Conservation (phyloP, 306 rosid genomes). For the Cyamopsis tetragonoloba region DNA sequence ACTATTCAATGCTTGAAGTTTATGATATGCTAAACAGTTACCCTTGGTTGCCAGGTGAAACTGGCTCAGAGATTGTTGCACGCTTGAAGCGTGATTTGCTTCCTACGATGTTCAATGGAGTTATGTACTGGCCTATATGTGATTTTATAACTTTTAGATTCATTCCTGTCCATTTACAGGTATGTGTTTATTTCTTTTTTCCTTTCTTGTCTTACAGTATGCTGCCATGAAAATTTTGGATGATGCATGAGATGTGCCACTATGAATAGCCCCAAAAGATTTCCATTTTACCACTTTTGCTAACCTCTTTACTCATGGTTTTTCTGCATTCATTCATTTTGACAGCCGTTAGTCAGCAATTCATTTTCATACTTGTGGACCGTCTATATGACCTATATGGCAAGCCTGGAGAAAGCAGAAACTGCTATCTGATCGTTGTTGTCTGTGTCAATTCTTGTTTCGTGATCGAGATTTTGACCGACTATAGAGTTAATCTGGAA, state of each 20-base stretch:
- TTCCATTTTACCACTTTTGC: not conserved
- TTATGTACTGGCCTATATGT: conserved; percentile 89
- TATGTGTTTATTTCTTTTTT: conserved; percentile 19
- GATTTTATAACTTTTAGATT: conserved; percentile 88
- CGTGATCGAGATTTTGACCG: conserved; percentile 8
- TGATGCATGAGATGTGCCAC: not conserved
- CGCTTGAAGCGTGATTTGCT: conserved; percentile 76
- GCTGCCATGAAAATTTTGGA: conserved; percentile 10
- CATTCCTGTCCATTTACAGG: conserved; percentile 93
- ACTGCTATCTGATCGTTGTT: conserved; percentile 30
- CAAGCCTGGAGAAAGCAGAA: conserved; percentile 66
- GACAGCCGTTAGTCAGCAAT: conserved; percentile 90
- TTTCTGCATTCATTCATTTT: conserved; percentile 30
- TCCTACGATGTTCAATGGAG: conserved; percentile 67
- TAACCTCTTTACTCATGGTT: conserved; percentile 11
- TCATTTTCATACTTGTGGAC: conserved; percentile 94
- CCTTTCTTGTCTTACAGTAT: not conserved
- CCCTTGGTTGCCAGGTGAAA: conserved; percentile 68
- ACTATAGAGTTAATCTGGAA: conserved; percentile 16
- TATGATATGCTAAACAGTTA: conserved; percentile 7
- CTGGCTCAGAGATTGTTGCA: conserved; percentile 48
- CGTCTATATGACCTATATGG: conserved; percentile 88
- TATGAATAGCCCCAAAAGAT: not conserved
- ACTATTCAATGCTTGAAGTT: no score
- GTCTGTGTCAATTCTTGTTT: conserved; percentile 1